These are phyloP conservation scores for Begonia fuchsioides DNA, from an alignment of 306 rosid genomes.

Conservation along the genomic window DNA sequence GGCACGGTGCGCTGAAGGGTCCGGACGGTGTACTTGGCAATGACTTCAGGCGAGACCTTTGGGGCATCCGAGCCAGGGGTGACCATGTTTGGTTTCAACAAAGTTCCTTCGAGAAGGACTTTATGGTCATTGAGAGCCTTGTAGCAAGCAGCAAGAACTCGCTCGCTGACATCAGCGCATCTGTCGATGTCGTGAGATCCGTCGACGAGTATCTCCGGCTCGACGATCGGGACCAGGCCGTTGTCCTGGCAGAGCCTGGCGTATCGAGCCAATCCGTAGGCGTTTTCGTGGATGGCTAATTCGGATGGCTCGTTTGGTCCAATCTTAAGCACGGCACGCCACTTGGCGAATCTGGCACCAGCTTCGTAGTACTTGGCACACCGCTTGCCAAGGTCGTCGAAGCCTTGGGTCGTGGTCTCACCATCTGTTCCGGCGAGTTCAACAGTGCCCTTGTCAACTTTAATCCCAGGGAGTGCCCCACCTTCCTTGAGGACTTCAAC, in stretches of 20 bases:
- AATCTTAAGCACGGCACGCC: slow-evolving; percentile 75
- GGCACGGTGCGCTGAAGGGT: slow-evolving; percentile 63
- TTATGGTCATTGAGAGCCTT: slow-evolving; percentile 69
- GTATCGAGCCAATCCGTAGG: slow-evolving; percentile 63
- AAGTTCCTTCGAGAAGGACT: slow-evolving; percentile 67
- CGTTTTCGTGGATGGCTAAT: slow-evolving; percentile 49
- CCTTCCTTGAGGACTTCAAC: slow-evolving; percentile 54
- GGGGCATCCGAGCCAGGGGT: slow-evolving; percentile 64
- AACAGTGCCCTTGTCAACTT: slow-evolving; percentile 81
- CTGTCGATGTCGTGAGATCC: slow-evolving; percentile 55
- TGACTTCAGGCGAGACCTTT: slow-evolving; percentile 41
- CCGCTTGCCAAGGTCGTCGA: slow-evolving; percentile 55
- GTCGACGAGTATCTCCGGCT: slow-evolving; percentile 74
- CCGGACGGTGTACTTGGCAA: slow-evolving; percentile 57
- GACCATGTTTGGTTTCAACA: slow-evolving; percentile 87
- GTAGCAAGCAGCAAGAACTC: slow-evolving; percentile 70
- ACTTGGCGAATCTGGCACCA: slow-evolving; percentile 72
- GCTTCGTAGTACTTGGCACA: slow-evolving; percentile 72
- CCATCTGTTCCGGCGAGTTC: slow-evolving; percentile 64
- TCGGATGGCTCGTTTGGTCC: slow-evolving; percentile 62
- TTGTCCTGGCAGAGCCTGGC: slow-evolving; percentile 73
- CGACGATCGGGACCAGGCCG: slow-evolving; percentile 74
- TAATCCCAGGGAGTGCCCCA: slow-evolving; percentile 63
- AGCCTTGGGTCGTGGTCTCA: slow-evolving; percentile 86
- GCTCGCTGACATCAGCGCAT: slow-evolving; percentile 69